These are phyloP conservation scores for Colletotrichum ledebouriae DNA, from an alignment of 2,329 filamentous ascomycete species.

Conservation along the genomic window DNA sequence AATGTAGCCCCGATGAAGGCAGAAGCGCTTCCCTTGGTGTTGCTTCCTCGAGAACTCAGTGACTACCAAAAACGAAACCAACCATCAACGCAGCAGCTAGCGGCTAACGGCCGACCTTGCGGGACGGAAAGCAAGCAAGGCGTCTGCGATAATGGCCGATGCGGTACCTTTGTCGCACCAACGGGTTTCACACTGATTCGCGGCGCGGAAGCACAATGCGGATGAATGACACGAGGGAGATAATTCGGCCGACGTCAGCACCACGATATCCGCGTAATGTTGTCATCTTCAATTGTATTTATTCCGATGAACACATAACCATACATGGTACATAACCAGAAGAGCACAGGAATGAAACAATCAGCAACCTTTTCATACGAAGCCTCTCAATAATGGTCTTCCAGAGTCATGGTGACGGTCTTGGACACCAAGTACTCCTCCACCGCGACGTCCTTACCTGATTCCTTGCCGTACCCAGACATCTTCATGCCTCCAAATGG, in stretches of 20 bases:
- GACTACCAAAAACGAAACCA: background rate
- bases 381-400: constrained; percentile 51
- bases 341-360: too few relatives aligned
- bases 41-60: constrained; percentile 10
- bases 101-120: constrained; percentile 27
- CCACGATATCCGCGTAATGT: background rate
- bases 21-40: constrained; percentile 13
- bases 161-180: constrained; percentile 34
- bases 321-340: background rate
- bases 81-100: background rate
- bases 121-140: background rate
- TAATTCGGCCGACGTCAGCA: too few relatives aligned
- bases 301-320: background rate
- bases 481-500: constrained; percentile 65
- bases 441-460: constrained; percentile 61
- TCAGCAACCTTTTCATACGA: too few relatives aligned
- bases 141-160: constrained; percentile 35
- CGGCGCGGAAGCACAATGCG: constrained; percentile 24
- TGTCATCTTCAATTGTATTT: background rate
- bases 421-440: constrained; percentile 62
- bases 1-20: constrained; percentile 8
- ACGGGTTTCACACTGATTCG: constrained; percentile 23
- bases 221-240: background rate
- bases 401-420: constrained; percentile 59
- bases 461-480: constrained; percentile 62